A percentile compares a stretch with the other conserved stretches of the same genome.
phyloP scores from a whole-genome alignment of 2,329 filamentous ascomycete genomes.

The Diaporthe nobilis region DNA sequence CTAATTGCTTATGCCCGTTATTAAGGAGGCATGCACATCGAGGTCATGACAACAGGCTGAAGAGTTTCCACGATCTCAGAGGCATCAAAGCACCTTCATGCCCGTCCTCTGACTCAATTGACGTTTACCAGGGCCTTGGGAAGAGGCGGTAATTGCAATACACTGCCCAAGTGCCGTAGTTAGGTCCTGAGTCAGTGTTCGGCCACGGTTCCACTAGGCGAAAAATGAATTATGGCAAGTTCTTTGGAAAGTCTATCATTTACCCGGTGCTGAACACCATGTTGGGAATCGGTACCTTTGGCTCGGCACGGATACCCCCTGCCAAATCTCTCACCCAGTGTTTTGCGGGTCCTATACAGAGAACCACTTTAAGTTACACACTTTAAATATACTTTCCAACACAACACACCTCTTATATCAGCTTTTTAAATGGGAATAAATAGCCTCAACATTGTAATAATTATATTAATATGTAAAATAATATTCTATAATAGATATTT shows the following conservation, averaged over 20 bases:
- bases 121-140: neutral
- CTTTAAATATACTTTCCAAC: neutral
- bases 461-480: neutral
- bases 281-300: constrained; percentile 5
- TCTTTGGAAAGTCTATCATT: constrained; percentile 4
- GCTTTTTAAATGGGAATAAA: neutral
- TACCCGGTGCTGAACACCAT: constrained; percentile 20
- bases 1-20: neutral
- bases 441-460: too few species aligned
- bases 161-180: neutral
- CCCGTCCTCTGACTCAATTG: neutral
- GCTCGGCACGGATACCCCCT: neutral
- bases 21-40: neutral
- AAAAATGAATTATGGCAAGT: neutral
- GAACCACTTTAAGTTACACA: neutral
- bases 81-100: neutral
- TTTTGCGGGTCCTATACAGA: neutral
- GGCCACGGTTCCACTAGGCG: neutral
- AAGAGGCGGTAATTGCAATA: neutral
- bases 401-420: too few species aligned
- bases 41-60: constrained; percentile 3
- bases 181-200: constrained; percentile 4
- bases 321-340: neutral
- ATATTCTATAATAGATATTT: neutral
- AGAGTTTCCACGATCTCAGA: neutral